phyloP scores from a whole-genome alignment of 1,139 yeast species.

The Yamadazyma pseudoaaseri region DNA sequence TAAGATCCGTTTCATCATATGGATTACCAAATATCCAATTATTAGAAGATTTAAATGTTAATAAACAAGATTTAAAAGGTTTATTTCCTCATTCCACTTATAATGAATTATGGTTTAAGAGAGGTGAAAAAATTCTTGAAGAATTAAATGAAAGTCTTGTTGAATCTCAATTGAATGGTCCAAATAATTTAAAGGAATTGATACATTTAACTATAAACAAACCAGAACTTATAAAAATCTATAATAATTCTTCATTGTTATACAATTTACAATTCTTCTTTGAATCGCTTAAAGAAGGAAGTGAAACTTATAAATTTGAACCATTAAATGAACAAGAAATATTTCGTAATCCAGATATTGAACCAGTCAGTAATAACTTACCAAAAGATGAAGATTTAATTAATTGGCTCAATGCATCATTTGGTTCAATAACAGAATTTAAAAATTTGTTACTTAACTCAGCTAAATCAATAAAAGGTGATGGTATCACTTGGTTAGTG shows the following conservation, averaged over 20 bases:
- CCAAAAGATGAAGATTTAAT: constrained; percentile 39
- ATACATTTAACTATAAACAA: constrained; percentile 43
- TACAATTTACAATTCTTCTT: constrained; percentile 60
- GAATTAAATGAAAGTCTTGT: constrained; percentile 44
- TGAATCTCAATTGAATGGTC: constrained; percentile 24
- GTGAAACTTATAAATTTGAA: constrained; percentile 13
- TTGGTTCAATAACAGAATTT: constrained; percentile 70
- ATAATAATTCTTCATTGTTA: constrained; percentile 58
- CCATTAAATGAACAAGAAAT: constrained; percentile 31
- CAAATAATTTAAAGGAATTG: constrained; percentile 34
- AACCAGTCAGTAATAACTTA: constrained; percentile 18
- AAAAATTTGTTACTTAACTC: constrained; percentile 61
- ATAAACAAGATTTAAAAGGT: constrained; percentile 48
- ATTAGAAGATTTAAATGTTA: constrained; percentile 31
- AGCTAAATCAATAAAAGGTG: constrained; percentile 65
- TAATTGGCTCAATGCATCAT: constrained; percentile 51
- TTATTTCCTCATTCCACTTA: constrained; percentile 52
- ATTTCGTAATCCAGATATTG: constrained; percentile 40
- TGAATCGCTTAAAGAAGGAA: constrained; percentile 46
- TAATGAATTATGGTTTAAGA: constrained; percentile 58
- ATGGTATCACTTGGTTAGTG: constrained; percentile 75
- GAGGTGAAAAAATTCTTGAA: constrained; percentile 47
- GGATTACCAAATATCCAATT: constrained; percentile 28
- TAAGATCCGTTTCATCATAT: constrained; percentile 12
- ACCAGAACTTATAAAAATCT: constrained; percentile 48